Conservation (phyloP, 2,329 filamentous ascomycete species). For the Chrysoporthe austroafricana region DNA sequence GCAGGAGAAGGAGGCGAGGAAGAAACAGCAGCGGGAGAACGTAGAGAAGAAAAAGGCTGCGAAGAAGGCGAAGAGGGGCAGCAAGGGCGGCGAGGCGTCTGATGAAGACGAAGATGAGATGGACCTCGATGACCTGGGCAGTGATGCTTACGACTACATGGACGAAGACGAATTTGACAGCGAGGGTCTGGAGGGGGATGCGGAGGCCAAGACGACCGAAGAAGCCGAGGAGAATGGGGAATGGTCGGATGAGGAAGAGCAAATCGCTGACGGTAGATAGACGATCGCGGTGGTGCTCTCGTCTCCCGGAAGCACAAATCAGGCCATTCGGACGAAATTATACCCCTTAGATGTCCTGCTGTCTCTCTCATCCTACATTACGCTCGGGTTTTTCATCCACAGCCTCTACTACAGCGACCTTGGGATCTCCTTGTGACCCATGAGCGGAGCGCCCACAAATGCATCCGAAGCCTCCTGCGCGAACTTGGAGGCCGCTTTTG, state of each 20-base stretch:
- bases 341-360: conserved; percentile 5
- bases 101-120: conserved; percentile 41
- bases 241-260: conserved; percentile 56
- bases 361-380: not conserved
- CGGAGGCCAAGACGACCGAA: conserved; percentile 53
- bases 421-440: not conserved
- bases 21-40: conserved; percentile 84
- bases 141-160: conserved; percentile 42
- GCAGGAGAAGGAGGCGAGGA: conserved; percentile 80
- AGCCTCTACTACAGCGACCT: not conserved
- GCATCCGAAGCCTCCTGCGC: not conserved
- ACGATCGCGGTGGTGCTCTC: not conserved
- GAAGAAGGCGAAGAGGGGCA: conserved; percentile 34
- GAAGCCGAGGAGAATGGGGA: conserved; percentile 54
- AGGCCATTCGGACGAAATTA: not conserved
- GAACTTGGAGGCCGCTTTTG: not conserved
- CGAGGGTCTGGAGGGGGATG: conserved; percentile 54
- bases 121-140: conserved; percentile 43
- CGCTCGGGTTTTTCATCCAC: not conserved
- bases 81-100: conserved; percentile 44
- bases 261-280: conserved; percentile 36
- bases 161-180: conserved; percentile 56
- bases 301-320: not conserved
- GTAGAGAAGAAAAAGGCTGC: conserved; percentile 80
- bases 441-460: not conserved